Conservation (phyloP, 805 yeast species). For the Ogataea glucozyma region DNA sequence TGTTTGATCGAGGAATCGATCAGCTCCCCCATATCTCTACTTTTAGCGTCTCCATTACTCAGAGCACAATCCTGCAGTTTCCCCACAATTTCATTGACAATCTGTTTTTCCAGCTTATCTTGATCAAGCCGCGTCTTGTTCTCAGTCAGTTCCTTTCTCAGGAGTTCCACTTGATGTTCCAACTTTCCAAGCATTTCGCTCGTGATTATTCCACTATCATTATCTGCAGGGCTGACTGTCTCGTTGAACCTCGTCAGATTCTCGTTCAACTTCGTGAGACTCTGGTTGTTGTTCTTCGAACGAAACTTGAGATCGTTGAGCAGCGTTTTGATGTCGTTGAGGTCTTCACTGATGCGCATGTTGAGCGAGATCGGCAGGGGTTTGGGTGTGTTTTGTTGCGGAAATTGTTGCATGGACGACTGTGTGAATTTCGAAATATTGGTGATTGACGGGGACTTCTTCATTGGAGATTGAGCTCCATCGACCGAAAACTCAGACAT, state of each 20-base stretch:
- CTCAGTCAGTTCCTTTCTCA: not conserved
- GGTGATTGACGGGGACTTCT: constrained; percentile 24
- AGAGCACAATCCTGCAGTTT: too few species aligned
- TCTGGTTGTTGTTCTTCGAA: constrained; percentile 23
- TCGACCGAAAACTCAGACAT: constrained; percentile 1
- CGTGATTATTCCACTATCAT: not conserved
- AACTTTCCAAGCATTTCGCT: not conserved
- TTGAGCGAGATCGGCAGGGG: constrained; percentile 26
- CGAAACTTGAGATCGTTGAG: constrained; percentile 24
- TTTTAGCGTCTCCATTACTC: too few species aligned
- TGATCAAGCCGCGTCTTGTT: too few species aligned
- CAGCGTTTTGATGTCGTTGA: constrained; percentile 18
- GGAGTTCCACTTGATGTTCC: not conserved
- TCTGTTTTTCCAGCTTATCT: too few species aligned
- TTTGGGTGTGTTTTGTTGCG: constrained; percentile 18
- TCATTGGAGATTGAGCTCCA: constrained; percentile 17
- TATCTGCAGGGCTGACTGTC: constrained; percentile 7
- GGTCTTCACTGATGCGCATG: constrained; percentile 25
- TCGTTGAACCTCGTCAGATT: constrained; percentile 23
- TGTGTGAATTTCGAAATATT: constrained; percentile 22
- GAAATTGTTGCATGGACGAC: too few species aligned
- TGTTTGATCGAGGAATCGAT: too few species aligned
- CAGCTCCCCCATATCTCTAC: too few species aligned
- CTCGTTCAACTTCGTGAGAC: constrained; percentile 23
- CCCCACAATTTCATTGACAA: too few species aligned